Percentiles rank a stretch among this genome's conserved stretches.
These are phyloP conservation scores for Coriolopsis trogii DNA, from an alignment of 1,284 basidiomycete species.

Conservation along the genomic window DNA sequence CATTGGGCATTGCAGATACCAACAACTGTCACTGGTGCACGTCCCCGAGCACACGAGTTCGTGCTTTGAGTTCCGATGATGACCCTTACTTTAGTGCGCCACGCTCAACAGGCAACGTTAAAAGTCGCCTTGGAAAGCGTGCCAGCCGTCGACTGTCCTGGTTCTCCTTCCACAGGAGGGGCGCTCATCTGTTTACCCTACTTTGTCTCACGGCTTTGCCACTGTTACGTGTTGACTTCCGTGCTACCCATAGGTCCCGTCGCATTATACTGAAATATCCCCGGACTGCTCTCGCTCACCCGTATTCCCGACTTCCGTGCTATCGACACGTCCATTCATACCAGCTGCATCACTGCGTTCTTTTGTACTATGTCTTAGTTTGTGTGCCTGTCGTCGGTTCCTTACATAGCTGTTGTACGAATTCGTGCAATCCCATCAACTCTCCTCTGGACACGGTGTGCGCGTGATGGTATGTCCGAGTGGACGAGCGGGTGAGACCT, in stretches of 20 bases:
- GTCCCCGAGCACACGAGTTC: slow-evolving; percentile 42
- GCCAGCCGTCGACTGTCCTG: too few species aligned
- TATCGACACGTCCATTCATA: slow-evolving; percentile 23
- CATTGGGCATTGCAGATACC: slow-evolving; percentile 36
- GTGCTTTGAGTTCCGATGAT: slow-evolving; percentile 47
- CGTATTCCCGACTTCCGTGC: slow-evolving; percentile 14
- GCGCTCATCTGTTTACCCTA: too few species aligned
- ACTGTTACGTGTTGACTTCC: not conserved
- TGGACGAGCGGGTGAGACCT: not conserved
- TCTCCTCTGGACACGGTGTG: not conserved
- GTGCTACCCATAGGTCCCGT: slow-evolving; percentile 2
- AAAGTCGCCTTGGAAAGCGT: too few species aligned
- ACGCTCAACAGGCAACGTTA: too few species aligned
- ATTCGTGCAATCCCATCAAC: slow-evolving; percentile 15
- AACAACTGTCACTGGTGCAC: slow-evolving; percentile 45
- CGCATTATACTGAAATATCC: slow-evolving; percentile 13
- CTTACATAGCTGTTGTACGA: slow-evolving; percentile 23
- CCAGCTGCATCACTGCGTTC: slow-evolving; percentile 21
- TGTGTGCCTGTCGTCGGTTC: slow-evolving; percentile 14
- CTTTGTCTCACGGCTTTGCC: not conserved
- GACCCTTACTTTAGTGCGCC: too few species aligned
- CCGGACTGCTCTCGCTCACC: slow-evolving; percentile 19
- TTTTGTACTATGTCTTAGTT: slow-evolving; percentile 17
- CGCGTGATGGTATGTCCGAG: not conserved
- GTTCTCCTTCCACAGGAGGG: too few species aligned